Evolutionary conservation across 2,329 filamentous ascomycete genomes (phyloP).

Genomic region (Cordyceps tenuipes): DNA sequence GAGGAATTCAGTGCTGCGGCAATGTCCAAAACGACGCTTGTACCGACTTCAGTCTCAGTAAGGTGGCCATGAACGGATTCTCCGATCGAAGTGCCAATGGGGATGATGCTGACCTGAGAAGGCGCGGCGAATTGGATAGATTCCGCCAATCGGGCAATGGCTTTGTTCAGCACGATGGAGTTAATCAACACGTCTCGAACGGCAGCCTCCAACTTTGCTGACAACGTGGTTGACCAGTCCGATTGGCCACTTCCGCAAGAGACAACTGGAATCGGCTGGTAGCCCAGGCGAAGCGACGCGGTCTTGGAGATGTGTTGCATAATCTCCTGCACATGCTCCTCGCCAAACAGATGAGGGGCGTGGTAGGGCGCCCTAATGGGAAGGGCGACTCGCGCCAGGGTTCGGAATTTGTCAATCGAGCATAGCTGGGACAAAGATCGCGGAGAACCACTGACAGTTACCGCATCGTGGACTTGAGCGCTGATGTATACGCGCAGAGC

Average conservation of each 20-base stretch:
- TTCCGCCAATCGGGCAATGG: not conserved
- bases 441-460: not conserved
- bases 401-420: not conserved
- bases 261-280: not conserved
- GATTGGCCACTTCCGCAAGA: not conserved
- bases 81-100: not conserved
- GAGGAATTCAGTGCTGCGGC: not conserved
- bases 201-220: not conserved
- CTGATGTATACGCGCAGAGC: not conserved
- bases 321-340: not conserved
- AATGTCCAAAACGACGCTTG: not conserved
- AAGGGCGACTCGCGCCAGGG: not conserved
- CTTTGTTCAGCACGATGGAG: not conserved
- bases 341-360: not conserved
- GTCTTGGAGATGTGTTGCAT: not conserved
- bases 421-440: not conserved
- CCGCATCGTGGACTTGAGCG: not conserved
- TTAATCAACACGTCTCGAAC: not conserved
- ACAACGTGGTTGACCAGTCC: not conserved
- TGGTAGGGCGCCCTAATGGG: not conserved
- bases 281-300: not conserved
- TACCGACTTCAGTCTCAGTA: not conserved
- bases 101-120: not conserved
- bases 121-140: not conserved
- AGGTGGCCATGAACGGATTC: not conserved